A percentile compares a stretch with the other conserved stretches of the same genome.
Evolutionary conservation across 2,329 filamentous ascomycete species (phyloP).

Genomic region (Penicillium sp.): DNA sequence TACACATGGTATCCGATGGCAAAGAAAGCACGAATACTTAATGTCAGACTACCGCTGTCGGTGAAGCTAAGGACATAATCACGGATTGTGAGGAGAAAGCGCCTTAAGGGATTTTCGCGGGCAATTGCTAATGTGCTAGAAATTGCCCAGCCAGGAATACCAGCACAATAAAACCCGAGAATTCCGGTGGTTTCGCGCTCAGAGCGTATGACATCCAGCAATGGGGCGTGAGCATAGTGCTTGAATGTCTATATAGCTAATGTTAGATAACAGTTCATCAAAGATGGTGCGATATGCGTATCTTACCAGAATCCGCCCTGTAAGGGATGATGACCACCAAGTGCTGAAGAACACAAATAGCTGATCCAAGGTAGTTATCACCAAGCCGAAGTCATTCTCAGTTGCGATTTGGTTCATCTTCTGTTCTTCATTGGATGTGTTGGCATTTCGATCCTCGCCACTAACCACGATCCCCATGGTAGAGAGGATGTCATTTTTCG

Average conservation of each 20-base stretch:
- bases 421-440: conserved; percentile 38
- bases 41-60: conserved; percentile 26
- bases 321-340: conserved; percentile 44
- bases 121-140: conserved; percentile 40
- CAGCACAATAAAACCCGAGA: conserved; percentile 41
- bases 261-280: conserved; percentile 3
- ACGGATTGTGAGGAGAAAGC: conserved; percentile 31
- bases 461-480: conserved; percentile 52
- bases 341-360: conserved; percentile 42
- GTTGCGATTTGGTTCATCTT: conserved; percentile 39
- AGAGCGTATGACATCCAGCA: conserved; percentile 38
- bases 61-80: conserved; percentile 25
- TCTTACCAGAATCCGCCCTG: conserved; percentile 41
- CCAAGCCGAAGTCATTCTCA: conserved; percentile 47
- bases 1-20: conserved; percentile 32
- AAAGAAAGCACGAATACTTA: conserved; percentile 28
- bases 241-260: conserved; percentile 38
- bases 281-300: background rate
- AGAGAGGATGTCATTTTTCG: conserved; percentile 53
- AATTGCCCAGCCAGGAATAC: conserved; percentile 42
- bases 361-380: conserved; percentile 44
- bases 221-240: conserved; percentile 37
- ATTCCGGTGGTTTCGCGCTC: conserved; percentile 38
- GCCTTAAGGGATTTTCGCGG: conserved; percentile 40
- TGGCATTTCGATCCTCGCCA: conserved; percentile 38